These are phyloP conservation scores for Apiospora pterosperma DNA, from an alignment of 2,329 filamentous ascomycete genomes.

Conservation along the genomic window DNA sequence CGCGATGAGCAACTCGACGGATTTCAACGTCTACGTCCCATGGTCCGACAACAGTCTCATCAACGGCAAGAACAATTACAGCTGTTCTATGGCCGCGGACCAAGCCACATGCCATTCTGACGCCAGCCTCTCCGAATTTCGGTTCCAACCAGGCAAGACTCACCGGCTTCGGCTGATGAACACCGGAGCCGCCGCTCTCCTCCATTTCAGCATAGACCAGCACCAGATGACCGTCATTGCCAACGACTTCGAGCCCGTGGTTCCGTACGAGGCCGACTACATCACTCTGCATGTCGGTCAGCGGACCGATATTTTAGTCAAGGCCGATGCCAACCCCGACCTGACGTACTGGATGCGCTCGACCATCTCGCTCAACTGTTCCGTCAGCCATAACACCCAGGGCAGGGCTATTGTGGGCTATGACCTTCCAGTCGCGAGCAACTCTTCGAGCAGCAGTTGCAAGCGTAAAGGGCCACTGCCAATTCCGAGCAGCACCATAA, in stretches of 20 bases:
- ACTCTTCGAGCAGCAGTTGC: too few relatives aligned
- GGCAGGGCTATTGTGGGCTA: too few relatives aligned
- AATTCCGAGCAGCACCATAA: too few relatives aligned
- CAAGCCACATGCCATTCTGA: constrained; percentile 19
- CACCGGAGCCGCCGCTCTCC: constrained; percentile 32
- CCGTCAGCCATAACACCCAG: neutral
- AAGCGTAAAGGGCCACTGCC: too few relatives aligned
- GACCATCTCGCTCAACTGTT: constrained; percentile 18
- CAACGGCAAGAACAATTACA: constrained; percentile 26
- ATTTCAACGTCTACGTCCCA: constrained; percentile 26
- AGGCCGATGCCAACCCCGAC: constrained; percentile 27
- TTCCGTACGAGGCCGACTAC: constrained; percentile 44
- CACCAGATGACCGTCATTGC: constrained; percentile 53
- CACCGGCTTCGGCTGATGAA: constrained; percentile 46
- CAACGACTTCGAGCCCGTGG: constrained; percentile 51
- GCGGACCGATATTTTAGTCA: constrained; percentile 40
- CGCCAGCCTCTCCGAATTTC: constrained; percentile 17
- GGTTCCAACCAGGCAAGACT: constrained; percentile 26
- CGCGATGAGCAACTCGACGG: constrained; percentile 24
- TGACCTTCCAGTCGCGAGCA: too few relatives aligned
- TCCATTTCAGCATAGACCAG: constrained; percentile 44
- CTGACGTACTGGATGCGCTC: constrained; percentile 42
- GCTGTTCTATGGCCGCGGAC: too few relatives aligned
- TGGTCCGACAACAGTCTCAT: constrained; percentile 38
- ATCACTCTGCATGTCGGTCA: constrained; percentile 26